Conservation (phyloP, 805 yeast species). For the Candida krabiensis region DNA sequence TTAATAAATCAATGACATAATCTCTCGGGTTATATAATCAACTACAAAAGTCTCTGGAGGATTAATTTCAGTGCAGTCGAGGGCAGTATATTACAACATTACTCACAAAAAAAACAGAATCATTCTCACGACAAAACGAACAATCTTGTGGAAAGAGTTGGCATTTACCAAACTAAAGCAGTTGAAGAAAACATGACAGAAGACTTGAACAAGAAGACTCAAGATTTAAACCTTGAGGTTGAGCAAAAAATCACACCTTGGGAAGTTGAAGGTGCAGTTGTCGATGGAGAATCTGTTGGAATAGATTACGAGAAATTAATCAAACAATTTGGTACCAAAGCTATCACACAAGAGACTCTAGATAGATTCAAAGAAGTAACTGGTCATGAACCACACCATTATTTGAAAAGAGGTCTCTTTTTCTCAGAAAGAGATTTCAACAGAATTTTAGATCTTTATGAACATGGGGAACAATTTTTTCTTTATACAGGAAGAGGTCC, state of each 20-base stretch:
- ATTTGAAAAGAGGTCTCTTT: conserved; percentile 86
- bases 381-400: conserved; percentile 89
- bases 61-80: too few species aligned
- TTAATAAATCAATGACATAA: too few species aligned
- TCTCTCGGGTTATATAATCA: too few species aligned
- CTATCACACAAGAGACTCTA: conserved; percentile 68
- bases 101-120: too few species aligned
- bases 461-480: conserved; percentile 93
- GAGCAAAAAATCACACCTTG: conserved; percentile 86
- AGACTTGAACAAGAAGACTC: conserved; percentile 23
- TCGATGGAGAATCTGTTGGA: conserved; percentile 86
- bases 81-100: too few species aligned
- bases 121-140: too few species aligned
- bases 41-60: too few species aligned
- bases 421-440: conserved; percentile 86
- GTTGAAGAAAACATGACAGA: conserved; percentile 14
- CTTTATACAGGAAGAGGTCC: conserved; percentile 98
- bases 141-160: too few species aligned
- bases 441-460: conserved; percentile 82
- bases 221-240: conserved; percentile 20
- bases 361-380: conserved; percentile 76
- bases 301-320: conserved; percentile 91
- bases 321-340: conserved; percentile 81
- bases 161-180: too few species aligned
- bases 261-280: conserved; percentile 99